These are phyloP conservation scores for Penicillium sp. DNA, from an alignment of 2,329 filamentous ascomycete species.

Conservation along the genomic window DNA sequence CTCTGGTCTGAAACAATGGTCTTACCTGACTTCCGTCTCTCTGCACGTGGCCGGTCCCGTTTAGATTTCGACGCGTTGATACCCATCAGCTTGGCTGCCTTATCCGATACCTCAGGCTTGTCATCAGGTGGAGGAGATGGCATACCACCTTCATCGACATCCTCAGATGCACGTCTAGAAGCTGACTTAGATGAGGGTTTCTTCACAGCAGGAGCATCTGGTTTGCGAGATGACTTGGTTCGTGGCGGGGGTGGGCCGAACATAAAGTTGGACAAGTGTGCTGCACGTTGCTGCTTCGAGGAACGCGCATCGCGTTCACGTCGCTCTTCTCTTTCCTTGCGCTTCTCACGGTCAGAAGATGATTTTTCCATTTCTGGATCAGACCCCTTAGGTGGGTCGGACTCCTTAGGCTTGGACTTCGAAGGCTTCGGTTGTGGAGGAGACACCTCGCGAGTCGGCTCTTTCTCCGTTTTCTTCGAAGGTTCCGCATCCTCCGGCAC, in stretches of 20 bases:
- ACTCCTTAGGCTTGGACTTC: slow-evolving; percentile 63
- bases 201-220: slow-evolving; percentile 57
- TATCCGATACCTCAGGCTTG: slow-evolving; percentile 66
- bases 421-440: slow-evolving; percentile 61
- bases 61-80: slow-evolving; percentile 52
- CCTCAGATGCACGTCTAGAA: slow-evolving; percentile 71
- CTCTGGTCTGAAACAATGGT: neutral
- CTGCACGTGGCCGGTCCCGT: slow-evolving; percentile 53
- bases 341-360: slow-evolving; percentile 73
- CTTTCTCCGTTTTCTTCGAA: slow-evolving; percentile 38
- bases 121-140: slow-evolving; percentile 75
- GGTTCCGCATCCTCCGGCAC: slow-evolving; percentile 14
- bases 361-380: slow-evolving; percentile 66
- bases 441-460: slow-evolving; percentile 35
- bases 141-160: slow-evolving; percentile 65
- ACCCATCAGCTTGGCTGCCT: slow-evolving; percentile 79
- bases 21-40: slow-evolving; percentile 53
- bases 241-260: slow-evolving; percentile 69
- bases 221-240: slow-evolving; percentile 69
- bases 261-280: slow-evolving; percentile 64
- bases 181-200: slow-evolving; percentile 56
- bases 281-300: slow-evolving; percentile 60
- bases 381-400: slow-evolving; percentile 62
- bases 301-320: slow-evolving; percentile 52
- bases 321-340: slow-evolving; percentile 48